These are phyloP conservation scores for Kazachstania taianensis DNA, from an alignment of 805 yeast genomes.

Conservation along the genomic window DNA sequence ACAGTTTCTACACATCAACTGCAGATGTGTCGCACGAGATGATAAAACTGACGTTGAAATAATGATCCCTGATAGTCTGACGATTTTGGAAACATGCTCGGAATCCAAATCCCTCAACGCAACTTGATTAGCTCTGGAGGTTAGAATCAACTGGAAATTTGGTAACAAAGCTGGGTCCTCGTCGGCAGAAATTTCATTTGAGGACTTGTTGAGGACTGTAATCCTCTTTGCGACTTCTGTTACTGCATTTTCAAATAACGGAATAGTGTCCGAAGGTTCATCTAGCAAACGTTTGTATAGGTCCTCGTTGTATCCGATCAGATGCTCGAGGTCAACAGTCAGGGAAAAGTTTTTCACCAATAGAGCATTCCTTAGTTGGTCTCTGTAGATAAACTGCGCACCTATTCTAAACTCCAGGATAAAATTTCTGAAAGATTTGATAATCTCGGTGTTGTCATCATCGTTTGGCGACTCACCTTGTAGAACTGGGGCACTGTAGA, in stretches of 20 bases:
- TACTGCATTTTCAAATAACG: conserved; percentile 72
- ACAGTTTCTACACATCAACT: conserved; percentile 80
- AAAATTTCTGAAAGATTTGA: conserved; percentile 70
- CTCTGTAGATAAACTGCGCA: conserved; percentile 77
- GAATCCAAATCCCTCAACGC: conserved; percentile 78
- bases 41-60: conserved; percentile 82
- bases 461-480: conserved; percentile 72
- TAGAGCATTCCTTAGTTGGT: conserved; percentile 80
- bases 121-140: conserved; percentile 59
- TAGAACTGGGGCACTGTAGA: conserved; percentile 68
- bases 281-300: conserved; percentile 74
- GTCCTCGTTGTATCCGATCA: conserved; percentile 82
- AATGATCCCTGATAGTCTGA: conserved; percentile 85
- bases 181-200: conserved; percentile 2
- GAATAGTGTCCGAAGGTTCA: conserved; percentile 81
- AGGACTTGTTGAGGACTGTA: conserved; percentile 32
- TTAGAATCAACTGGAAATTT: conserved; percentile 68
- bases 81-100: conserved; percentile 79
- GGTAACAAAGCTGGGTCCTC: conserved; percentile 38
- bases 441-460: conserved; percentile 54
- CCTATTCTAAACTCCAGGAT: conserved; percentile 78
- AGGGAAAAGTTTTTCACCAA: conserved; percentile 64
- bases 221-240: conserved; percentile 76
- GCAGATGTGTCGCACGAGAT: conserved; percentile 77
- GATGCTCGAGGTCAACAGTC: conserved; percentile 70